Evolutionary conservation across 192 early-diverging fungal species (phyloP), one percentile per base, ranked within the genome.

Genomic region (Rhizoclosmatium globosum): DNA sequence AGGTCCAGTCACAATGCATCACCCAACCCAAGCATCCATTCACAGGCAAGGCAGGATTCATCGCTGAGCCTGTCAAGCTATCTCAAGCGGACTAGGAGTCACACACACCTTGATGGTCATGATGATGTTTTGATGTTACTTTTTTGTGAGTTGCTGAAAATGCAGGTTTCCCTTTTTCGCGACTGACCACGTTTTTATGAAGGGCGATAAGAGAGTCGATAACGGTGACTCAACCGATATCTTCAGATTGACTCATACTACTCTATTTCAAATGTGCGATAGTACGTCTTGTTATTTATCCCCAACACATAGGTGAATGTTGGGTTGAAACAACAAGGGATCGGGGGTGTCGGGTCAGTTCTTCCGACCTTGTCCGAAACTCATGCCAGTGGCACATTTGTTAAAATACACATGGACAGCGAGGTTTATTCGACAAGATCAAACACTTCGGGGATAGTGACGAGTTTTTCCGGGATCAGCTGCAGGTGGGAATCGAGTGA

Each of bases 381-480:
- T 31, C 6, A 64, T 64, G 61, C 21, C 61, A 6, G 61, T 31
- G 31, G 31, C 31, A 31, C 31, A 31, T 0, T 31, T 31, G 31
- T 31, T 31, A 31, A 31, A 31, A 31, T 31, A 31, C 31, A 31
- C 31, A 31, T 31, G 31, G n/a, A 57, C 1, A 17, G 53, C n/a
- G 11, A n/a, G 53, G 31, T 72, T 72, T 43, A 72, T 31, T 57
- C 70, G 23, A 21, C 74, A 70, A 70, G 15, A 45, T 59, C 70
- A 53, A 59, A 53, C 70, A 59, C 57, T 46, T 65, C 58, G 19
- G 94, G 93, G 45, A 94, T 94, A 50, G 90, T 94, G 9, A 95
- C 85, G 31, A 92, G 86, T 56, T 92, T 87, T 47, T 91, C 91
- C 19, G 91, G 89, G 3, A 93, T 85, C 70, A 95, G 76, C 66